Conservation (phyloP, 768 basidiomycete species). For the Leccinellum luteum region DNA sequence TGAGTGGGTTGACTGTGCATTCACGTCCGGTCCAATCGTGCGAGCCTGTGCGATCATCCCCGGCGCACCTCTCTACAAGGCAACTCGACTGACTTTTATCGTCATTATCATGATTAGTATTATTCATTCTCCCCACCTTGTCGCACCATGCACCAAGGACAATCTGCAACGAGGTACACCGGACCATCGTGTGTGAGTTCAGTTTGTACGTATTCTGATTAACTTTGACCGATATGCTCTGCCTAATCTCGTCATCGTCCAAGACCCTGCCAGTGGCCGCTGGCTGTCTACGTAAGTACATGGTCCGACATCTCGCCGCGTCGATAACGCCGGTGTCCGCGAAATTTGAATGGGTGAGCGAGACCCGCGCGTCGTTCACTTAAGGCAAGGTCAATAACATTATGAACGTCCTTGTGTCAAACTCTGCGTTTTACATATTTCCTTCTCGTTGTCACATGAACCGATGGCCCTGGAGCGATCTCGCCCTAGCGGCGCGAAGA, state of each 20-base stretch:
- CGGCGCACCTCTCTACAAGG: not conserved
- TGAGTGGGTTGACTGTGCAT: not conserved
- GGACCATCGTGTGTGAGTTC: not conserved
- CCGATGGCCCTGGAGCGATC: slow-evolving; percentile 11
- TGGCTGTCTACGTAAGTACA: not conserved
- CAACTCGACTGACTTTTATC: not conserved
- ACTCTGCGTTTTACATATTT: not conserved
- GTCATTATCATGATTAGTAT: not conserved
- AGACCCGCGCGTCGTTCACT: slow-evolving; percentile 16
- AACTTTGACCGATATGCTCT: not conserved
- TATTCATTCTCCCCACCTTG: not conserved
- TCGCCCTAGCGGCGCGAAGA: not conserved
- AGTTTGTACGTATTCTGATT: not conserved
- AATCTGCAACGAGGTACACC: not conserved
- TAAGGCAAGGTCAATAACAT: slow-evolving; percentile 15
- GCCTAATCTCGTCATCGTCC: not conserved
- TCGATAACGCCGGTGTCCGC: slow-evolving; percentile 5
- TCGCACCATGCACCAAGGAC: not conserved
- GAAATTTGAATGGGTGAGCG: slow-evolving; percentile 6
- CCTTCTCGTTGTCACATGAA: not conserved
- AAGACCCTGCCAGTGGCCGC: not conserved
- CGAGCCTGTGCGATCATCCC: not conserved
- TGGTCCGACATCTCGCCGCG: slow-evolving; percentile 1
- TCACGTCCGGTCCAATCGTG: slow-evolving; percentile 5
- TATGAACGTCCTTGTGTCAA: not conserved